Conservation (phyloP, 2,329 filamentous ascomycete species). For the Aureobasidium sp. region DNA sequence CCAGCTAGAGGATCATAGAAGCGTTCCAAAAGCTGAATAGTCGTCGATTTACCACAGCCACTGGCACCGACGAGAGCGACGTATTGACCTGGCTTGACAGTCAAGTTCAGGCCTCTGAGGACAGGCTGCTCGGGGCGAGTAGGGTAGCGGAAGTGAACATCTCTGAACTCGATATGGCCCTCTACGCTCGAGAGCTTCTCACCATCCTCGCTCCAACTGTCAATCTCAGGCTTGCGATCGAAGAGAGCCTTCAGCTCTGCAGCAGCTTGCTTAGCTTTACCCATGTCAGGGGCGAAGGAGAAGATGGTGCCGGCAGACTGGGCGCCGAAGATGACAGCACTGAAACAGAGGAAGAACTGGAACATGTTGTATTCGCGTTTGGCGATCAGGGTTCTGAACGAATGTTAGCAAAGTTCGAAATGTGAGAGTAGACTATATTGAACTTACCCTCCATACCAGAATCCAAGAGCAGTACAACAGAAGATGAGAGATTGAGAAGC, state of each 20-base stretch:
- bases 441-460: constrained; percentile 61
- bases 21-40: constrained; percentile 35
- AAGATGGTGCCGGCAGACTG: constrained; percentile 88
- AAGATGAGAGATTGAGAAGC: constrained; percentile 77
- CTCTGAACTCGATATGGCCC: constrained; percentile 39
- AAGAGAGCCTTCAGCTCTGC: constrained; percentile 73
- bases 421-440: no score
- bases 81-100: neutral
- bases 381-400: constrained; percentile 46
- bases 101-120: neutral
- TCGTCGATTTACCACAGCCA: constrained; percentile 35
- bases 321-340: constrained; percentile 78
- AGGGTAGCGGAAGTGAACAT: neutral
- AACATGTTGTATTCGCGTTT: constrained; percentile 64
- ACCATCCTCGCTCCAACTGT: constrained; percentile 68
- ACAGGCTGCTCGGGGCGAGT: neutral
- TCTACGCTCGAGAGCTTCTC: constrained; percentile 54
- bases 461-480: constrained; percentile 72
- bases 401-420: no score
- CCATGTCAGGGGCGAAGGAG: constrained; percentile 85
- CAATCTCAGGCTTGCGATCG: constrained; percentile 72
- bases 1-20: constrained; percentile 35
- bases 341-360: constrained; percentile 89
- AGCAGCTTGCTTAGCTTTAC: constrained; percentile 81
- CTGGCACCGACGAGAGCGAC: constrained; percentile 34